phyloP scores from a whole-genome alignment of 331 rosid species.

The Acacia pycnantha region DNA sequence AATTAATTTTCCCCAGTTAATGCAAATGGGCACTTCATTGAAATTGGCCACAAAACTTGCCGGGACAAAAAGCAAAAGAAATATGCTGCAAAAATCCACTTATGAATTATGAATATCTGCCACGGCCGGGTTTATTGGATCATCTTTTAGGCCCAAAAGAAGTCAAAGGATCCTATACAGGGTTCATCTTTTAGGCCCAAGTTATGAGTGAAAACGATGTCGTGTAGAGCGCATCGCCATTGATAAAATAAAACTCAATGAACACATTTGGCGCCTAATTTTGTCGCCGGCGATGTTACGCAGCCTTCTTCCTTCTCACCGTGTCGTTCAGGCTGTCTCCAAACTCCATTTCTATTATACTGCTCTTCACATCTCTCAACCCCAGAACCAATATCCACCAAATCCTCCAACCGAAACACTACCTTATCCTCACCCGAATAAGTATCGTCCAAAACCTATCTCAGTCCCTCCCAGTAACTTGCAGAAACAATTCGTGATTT shows the following conservation, averaged over 20 bases:
- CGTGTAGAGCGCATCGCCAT: no score
- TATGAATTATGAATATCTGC: no score
- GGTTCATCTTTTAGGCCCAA: no score
- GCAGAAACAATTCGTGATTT: constrained; percentile 34
- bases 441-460: constrained; percentile 28
- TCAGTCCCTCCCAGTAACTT: not conserved
- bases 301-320: not conserved
- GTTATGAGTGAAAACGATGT: not conserved
- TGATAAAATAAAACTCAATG: not conserved
- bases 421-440: constrained; percentile 21
- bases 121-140: no score
- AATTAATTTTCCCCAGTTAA: no score
- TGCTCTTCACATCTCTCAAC: constrained; percentile 13
- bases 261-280: not conserved
- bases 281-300: not conserved
- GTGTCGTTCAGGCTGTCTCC: not conserved
- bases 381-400: not conserved
- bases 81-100: no score
- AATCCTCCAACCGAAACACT: constrained; percentile 5
- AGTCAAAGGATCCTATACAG: no score
- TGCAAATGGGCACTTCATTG: no score
- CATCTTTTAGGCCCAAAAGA: no score
- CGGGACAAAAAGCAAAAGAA: no score
- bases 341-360: not conserved
- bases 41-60: no score